Evolutionary conservation across 495 filamentous ascomycete species (phyloP).

Genomic region (Bombardia bombarda): DNA sequence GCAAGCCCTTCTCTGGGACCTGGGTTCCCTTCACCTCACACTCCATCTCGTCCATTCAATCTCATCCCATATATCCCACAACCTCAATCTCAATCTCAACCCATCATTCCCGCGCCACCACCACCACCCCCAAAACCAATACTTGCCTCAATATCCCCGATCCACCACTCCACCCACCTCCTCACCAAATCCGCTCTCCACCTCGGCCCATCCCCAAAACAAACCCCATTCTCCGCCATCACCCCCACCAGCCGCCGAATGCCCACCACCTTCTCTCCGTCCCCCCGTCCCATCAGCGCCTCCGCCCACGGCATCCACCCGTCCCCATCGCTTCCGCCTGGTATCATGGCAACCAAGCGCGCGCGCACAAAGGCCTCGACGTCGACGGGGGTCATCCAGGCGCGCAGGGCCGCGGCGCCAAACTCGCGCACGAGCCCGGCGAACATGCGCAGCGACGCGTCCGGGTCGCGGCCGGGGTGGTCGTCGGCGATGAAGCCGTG

Average conservation of each 20-base stretch:
- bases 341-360: not conserved
- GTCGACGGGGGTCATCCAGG: conserved; percentile 6
- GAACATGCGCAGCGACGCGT: not conserved
- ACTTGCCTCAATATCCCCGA: no score
- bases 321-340: not conserved
- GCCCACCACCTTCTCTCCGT: not conserved
- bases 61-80: no score
- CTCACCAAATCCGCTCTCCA: conserved; percentile 2
- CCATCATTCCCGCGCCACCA: no score
- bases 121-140: no score
- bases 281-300: not conserved
- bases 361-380: conserved; percentile 3
- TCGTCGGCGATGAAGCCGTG: conserved; percentile 7
- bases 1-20: no score
- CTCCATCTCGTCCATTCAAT: no score
- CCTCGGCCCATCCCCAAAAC: conserved; percentile 7
- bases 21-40: no score
- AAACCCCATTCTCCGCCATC: conserved; percentile 1
- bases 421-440: not conserved
- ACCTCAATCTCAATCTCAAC: no score
- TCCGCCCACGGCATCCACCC: conserved; percentile 6
- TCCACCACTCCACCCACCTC: not conserved
- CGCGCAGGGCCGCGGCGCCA: not conserved
- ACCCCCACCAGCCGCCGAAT: not conserved
- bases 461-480: conserved; percentile 8